Evolutionary conservation across 768 basidiomycete species (phyloP), one percentile per base, ranked within the genome.

Genomic region (Macrolepiota albuminosa): DNA sequence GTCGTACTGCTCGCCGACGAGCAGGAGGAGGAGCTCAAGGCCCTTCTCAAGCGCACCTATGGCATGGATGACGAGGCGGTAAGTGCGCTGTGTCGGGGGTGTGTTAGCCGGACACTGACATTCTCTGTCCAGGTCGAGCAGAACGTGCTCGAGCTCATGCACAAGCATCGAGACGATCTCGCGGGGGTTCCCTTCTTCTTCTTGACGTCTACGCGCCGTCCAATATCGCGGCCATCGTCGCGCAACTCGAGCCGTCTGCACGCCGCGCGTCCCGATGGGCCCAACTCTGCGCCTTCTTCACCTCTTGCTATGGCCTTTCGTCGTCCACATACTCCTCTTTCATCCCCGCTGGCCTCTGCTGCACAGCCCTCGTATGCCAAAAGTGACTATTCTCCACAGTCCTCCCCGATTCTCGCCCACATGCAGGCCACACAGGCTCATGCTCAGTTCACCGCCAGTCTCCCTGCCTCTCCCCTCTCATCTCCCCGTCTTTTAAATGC

Each of bases 81-180:
- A 57, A 67, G 88, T 64, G 67, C 39, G 50, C 48, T 61, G 53
- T 57, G 46, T 56, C 29, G 29, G 29, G 54, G 65, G 48, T n/a
- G 51, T 62, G 36, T 47, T 61, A 60, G 64, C 61, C 40, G 24
- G 45, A 50, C 62, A 55, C 57, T 67, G 47, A 65, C 65, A 13
- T 3, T 42, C 33, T 33, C 33, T 33, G 61, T 54, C 6, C 66
- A 92, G 89, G 77, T 93, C 62, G 95, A 97, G 69, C 90, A 95
- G 66, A 84, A 87, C 69, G 91, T 95, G 60, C 78, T 98, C 21
- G 93, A 96, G 69, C 82, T 97, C 62, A 97, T 98, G 95, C 95
- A 98, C 75, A 89, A 91, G 74, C 91, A 95, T 72, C 81, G 85
- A 62, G 94, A 96, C 80, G 88, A 92, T 76, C 76, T 88, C 43